Base-by-base conservation (phyloP, 2,329 filamentous ascomycete genomes). In the Penicillium verrucosum region DNA sequence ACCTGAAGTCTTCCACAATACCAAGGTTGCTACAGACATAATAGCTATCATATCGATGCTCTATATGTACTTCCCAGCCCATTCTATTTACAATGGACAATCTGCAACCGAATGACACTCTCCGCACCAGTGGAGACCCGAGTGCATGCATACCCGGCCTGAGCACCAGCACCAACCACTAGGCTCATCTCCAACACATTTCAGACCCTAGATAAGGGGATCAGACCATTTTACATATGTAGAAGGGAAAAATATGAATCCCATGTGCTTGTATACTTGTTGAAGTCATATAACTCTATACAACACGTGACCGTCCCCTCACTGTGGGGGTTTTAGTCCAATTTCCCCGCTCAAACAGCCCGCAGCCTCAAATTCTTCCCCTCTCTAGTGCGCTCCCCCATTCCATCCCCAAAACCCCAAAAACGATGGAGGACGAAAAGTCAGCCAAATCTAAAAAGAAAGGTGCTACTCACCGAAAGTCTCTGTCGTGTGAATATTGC, bases 401-500 rank as follows among this genome's bases (percentile, higher is more conserved):
- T 65, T 63, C 61, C 60, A 60, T 56, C 57, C 58, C 55, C 61
- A 56, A 54, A 61, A 41, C 43, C 56, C 54, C 58, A 53, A 50
- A 50, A 40, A 65, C 52, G 56, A 77, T 77, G 75, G 75, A 77
- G 54, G 71, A 74, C 65, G 70, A 73, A 54, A 72, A 69, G 62
- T 60, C 68, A 12, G 38, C 37, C 57, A 75, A 75, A 61, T 65
- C 71, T 36, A 75, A 72, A 68, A 77, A 77, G 70, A 78, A 77
- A 65, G 63, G 63, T 51, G 64, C 71, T 42, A 60, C 73, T 49
- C 74, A 77, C 65, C 74, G 75, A 57, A 80, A 79, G 66, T 78
- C 77, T 12, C 64, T 80, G 42, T 75, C 75, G 27, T 80, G 77
- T 65, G 77, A 78, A 66, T 78, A 78, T 61, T 80, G 77, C 67